A percentile compares a stretch with the other conserved stretches of the same genome.
phyloP scores from a whole-genome alignment of 257 asterid species.

The Solanum medicagineum region DNA sequence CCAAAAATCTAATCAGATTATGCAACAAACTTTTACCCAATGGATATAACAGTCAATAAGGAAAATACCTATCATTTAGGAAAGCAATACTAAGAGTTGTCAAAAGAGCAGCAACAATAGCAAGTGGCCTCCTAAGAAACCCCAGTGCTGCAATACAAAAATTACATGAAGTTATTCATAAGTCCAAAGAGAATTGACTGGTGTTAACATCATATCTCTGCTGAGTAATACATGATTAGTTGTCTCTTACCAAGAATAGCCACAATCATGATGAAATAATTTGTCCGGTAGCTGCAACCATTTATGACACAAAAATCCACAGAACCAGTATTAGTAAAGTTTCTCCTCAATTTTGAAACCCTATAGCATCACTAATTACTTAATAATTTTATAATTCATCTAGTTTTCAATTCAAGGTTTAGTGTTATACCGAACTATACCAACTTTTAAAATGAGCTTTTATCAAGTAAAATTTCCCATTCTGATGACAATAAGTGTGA shows the following conservation, averaged over 20 bases:
- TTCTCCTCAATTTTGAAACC: neutral
- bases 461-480: neutral
- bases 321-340: neutral
- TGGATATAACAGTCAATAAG: neutral
- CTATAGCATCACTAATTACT: neutral
- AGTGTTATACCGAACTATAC: neutral
- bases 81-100: conserved; percentile 82
- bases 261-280: conserved; percentile 75
- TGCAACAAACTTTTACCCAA: neutral
- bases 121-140: conserved; percentile 70
- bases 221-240: neutral
- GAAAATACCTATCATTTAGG: conserved; percentile 76
- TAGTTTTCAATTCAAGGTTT: neutral
- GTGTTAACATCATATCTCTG: neutral
- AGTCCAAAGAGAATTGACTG: neutral
- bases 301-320: neutral
- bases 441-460: neutral
- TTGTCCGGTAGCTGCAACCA: conserved; percentile 83
- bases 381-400: neutral
- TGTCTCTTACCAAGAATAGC: conserved; percentile 63
- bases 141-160: conserved; percentile 55
- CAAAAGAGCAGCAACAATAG: conserved; percentile 72
- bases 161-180: neutral
- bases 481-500: neutral
- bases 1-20: neutral